Base-by-base conservation (phyloP, 2,329 filamentous ascomycete species). In the Trichoderma sp. region DNA sequence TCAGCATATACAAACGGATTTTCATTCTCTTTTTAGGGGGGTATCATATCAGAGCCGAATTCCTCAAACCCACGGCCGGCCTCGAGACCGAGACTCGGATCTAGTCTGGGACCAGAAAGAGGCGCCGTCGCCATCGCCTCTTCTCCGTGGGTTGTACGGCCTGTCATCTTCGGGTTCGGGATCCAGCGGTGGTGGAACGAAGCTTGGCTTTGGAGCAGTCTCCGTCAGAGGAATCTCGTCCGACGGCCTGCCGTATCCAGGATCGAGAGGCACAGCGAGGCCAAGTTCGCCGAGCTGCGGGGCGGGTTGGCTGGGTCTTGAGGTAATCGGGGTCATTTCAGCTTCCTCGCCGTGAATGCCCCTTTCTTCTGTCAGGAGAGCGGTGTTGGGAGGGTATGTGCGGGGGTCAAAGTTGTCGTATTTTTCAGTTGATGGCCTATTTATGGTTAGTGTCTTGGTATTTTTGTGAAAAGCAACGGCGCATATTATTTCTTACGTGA, bases 401-500 rank as follows among this genome's bases (percentile, higher is more conserved):
- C 51, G 66, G 24, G 30, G 30, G 11, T 68, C 60, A 8, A 63
- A 57, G 30, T 56, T 47, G 21, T 61, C 39, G 43, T 62, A 62
- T 28, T 72, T 72, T 6, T 72, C 71, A 14, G 61, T n/a, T 3
- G 66, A 70, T 4, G 80, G 77, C 62, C 81, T 82, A 60, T 63
- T 74, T 66, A 15, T 56, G 18, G 3, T 79, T 65, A 77, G 78
- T 64, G 51, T 65, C 51, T 56, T n/a, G 21, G n/a, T 3, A 32
- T 6, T 2, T 12, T 68, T 34, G 65, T 63, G 26, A 70, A 21
- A 21, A 26, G 3, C 32, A 6, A 21, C 30, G 34, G 26, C 11
- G 9, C 3, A 58, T 14, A 30, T 6, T 15, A 2, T 7, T 64
- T 14, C 72, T 78, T 76, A 85, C 83, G 82, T 83, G 72, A 83